Base-by-base conservation (phyloP, 1,284 basidiomycete species). In the Trichosporon sp. region DNA sequence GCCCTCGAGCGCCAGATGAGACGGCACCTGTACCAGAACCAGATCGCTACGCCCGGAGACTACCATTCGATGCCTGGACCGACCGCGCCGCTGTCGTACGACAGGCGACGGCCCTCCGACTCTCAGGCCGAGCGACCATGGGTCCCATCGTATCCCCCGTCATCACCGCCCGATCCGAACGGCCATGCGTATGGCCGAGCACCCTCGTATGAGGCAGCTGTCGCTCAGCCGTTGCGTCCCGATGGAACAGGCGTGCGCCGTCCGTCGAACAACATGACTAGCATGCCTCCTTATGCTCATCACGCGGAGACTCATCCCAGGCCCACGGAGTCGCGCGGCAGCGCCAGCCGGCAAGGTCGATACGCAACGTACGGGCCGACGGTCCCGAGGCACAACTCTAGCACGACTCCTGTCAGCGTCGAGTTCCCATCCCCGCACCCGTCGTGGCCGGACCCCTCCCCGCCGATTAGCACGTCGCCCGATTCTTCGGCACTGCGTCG, bases 391-490 rank as follows among this genome's bases (percentile, higher is more conserved):
- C 44, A 46, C 44, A 21, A 46, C 21, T 25, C 44, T 25, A 23
- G 44, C 8, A 23, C 44, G 23, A 46, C 44, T 8, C 44, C 44
- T 2, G 19, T 46, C 23, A 46, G 44, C 16, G 49, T 60, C 33
- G 25, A 29, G 33, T 60, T 60, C 49, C 59, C 59, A 7, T 66
- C 72, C 16, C 67, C 72, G 0, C 70, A 73, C 13, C 59, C 67
- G 7, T 62, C 66, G 0, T 46, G 58, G 59, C 40, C 25, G 21
- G 44, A 46, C 21, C 44, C 44, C 21, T 46, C 44, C 3, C 44
- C 44, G 5, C 44, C 44, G 21, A 46, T 46, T 10, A 46, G 44
- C 23, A 46, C 44, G 4, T 23, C 25, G 4, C 49, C 49, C 3
- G 58, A 59, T 21, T 31, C 58, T 25, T 27, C 46, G 40, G 59